Evolutionary conservation across 768 basidiomycete species (phyloP).

Genomic region (Holtermannia corniformis): DNA sequence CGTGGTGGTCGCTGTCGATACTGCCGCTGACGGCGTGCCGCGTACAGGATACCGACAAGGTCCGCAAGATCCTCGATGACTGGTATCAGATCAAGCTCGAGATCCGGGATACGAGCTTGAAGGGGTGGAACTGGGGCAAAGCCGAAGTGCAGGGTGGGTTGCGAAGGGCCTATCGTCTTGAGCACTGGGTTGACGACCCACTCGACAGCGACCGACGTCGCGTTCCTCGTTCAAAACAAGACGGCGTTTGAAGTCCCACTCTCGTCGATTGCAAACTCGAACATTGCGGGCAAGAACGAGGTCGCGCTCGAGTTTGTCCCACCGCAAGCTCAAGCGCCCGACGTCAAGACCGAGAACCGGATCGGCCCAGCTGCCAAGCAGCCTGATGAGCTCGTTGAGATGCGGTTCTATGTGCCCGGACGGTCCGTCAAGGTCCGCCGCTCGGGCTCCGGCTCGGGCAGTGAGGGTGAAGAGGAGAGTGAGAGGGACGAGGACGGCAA

Average conservation of each 20-base stretch:
- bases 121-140: constrained; percentile 98
- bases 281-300: constrained; percentile 92
- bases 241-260: constrained; percentile 85
- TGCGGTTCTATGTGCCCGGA: constrained; percentile 83
- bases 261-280: constrained; percentile 81
- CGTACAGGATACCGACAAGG: constrained; percentile 73
- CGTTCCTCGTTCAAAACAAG: constrained; percentile 79
- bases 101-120: constrained; percentile 72
- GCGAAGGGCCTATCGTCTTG: neutral
- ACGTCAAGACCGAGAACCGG: constrained; percentile 39
- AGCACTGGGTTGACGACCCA: neutral
- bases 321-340: constrained; percentile 8
- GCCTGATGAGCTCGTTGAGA: constrained; percentile 85
- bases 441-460: constrained; percentile 39
- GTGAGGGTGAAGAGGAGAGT: constrained; percentile 51
- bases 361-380: constrained; percentile 41
- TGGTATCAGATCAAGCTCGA: constrained; percentile 80
- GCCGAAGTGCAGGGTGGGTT: constrained; percentile 80
- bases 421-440: constrained; percentile 29
- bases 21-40: neutral
- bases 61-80: constrained; percentile 71
- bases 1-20: constrained; percentile 18
- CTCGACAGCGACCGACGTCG: constrained; percentile 69
- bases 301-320: constrained; percentile 87
- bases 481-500: constrained; percentile 39